Conservation (phyloP, 345 rosid genomes). For the Angophora floribunda region DNA sequence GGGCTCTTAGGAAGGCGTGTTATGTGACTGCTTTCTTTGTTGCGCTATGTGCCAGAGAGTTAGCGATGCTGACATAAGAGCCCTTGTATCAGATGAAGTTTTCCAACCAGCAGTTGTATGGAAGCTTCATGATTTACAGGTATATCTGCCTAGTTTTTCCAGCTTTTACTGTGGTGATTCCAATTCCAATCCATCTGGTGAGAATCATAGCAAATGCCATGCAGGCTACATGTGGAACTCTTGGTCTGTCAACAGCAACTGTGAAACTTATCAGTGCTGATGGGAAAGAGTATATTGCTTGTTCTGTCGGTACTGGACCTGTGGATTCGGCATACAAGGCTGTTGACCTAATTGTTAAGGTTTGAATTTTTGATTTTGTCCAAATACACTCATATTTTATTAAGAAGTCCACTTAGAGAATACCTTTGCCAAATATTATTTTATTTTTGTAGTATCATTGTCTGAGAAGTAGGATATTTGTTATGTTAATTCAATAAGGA, state of each 20-base stretch:
- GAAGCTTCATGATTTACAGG: conserved; percentile 89
- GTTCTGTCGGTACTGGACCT: conserved; percentile 88
- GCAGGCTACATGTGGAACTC: conserved; percentile 92
- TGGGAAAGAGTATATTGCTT: conserved; percentile 68
- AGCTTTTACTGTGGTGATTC: not conserved
- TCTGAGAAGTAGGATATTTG: not conserved
- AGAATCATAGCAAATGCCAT: not conserved
- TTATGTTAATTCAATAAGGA: not conserved
- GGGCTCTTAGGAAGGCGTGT: not conserved
- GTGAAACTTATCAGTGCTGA: conserved; percentile 65
- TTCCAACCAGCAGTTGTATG: conserved; percentile 83
- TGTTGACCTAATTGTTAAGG: conserved; percentile 81
- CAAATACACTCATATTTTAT: not conserved
- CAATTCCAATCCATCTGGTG: not conserved
- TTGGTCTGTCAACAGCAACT: conserved; percentile 86
- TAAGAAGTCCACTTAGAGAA: not conserved
- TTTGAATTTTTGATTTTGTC: not conserved
- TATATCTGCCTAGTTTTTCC: conserved; percentile 1
- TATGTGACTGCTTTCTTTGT: not conserved
- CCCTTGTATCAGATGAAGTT: conserved; percentile 92
- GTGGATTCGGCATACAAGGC: conserved; percentile 99
- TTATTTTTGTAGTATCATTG: not conserved
- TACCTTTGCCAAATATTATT: not conserved
- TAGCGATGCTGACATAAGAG: conserved; percentile 84
- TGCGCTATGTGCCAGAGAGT: conserved; percentile 41